Evolutionary conservation across 2,329 filamentous ascomycete genomes (phyloP).

Genomic region (Beauveria rudraprayagi): DNA sequence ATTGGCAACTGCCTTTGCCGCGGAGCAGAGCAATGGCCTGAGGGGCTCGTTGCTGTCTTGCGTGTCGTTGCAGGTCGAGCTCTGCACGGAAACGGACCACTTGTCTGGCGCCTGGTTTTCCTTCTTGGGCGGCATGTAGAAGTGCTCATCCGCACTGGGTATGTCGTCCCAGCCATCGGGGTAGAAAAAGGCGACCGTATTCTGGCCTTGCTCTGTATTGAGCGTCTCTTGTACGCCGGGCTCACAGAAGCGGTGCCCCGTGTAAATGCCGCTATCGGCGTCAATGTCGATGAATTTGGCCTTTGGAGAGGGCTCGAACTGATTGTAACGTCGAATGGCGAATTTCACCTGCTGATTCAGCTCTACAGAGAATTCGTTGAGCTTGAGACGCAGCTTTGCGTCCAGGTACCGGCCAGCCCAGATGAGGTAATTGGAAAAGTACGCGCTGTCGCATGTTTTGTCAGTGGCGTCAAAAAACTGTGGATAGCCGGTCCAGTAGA

Average conservation of each 20-base stretch:
- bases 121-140: background rate
- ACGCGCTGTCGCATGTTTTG: background rate
- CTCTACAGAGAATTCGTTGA: background rate
- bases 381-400: background rate
- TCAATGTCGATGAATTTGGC: background rate
- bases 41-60: background rate
- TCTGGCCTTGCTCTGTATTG: background rate
- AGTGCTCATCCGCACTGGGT: background rate
- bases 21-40: background rate
- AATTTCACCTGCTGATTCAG: background rate
- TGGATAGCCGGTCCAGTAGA: slow-evolving; percentile 1
- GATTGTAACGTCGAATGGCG: background rate
- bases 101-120: background rate
- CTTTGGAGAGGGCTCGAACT: background rate
- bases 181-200: background rate
- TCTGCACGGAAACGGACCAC: background rate
- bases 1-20: background rate
- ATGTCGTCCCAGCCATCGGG: background rate
- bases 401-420: background rate
- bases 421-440: background rate
- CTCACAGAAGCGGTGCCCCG: background rate
- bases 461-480: background rate
- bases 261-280: background rate
- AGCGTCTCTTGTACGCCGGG: background rate
- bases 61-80: background rate